These are phyloP conservation scores for Populus tomentosa DNA, from an alignment of 441 rosid genomes.

Conservation along the genomic window DNA sequence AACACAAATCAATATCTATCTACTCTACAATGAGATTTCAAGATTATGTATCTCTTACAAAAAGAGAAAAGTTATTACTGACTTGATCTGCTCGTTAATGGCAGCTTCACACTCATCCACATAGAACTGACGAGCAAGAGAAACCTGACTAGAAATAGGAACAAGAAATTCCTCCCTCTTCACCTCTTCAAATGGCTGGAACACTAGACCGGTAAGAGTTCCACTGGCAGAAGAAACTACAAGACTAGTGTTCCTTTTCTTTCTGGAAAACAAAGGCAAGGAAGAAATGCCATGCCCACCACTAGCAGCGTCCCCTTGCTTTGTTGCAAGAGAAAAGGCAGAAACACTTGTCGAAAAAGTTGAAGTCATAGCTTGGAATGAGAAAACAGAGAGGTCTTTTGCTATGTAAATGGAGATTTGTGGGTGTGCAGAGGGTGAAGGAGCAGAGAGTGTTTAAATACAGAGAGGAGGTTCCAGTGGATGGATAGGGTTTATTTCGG, in stretches of 20 bases:
- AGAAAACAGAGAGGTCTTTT: neutral
- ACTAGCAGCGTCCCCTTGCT: neutral
- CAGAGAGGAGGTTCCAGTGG: neutral
- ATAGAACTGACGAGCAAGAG: conserved; percentile 50
- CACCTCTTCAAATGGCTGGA: conserved; percentile 53
- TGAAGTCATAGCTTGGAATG: neutral
- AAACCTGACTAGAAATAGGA: conserved; percentile 30
- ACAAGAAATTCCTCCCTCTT: conserved; percentile 33
- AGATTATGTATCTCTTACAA: neutral
- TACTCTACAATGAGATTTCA: neutral
- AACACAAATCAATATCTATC: neutral
- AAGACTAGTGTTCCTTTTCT: conserved; percentile 8
- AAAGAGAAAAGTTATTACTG: conserved; percentile 1
- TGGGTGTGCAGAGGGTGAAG: neutral
- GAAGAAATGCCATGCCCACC: neutral
- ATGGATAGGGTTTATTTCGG: conserved; percentile 18
- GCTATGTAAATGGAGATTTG: neutral
- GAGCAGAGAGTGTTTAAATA: conserved; percentile 5
- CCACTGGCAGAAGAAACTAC: conserved; percentile 19
- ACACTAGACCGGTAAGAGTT: conserved; percentile 32
- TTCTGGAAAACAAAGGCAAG: neutral
- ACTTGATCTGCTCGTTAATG: conserved; percentile 62
- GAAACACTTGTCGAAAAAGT: conserved; percentile 26
- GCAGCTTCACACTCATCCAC: conserved; percentile 44
- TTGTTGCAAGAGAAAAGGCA: conserved; percentile 2